A percentile compares a stretch with the other conserved stretches of the same genome.
Conservation (phyloP, 1,284 basidiomycete species). For the Paramarasmius palmivorus region DNA sequence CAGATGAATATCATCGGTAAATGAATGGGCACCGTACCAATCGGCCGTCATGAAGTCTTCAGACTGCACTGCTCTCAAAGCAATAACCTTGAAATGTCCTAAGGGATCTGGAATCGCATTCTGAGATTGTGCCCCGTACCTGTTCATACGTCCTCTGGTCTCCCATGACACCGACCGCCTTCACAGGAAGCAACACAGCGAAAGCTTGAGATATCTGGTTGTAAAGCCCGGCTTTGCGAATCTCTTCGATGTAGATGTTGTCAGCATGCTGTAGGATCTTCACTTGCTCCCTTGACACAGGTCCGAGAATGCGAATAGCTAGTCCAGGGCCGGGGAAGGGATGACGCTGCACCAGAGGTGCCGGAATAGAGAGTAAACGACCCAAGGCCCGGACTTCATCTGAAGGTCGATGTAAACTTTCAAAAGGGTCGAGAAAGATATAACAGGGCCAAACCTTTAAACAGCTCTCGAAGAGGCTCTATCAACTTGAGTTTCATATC, state of each 20-base stretch:
- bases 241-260: slow-evolving; percentile 97
- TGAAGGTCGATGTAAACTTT: slow-evolving; percentile 29
- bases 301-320: slow-evolving; percentile 97
- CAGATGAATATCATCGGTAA: neutral
- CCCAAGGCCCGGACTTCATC: slow-evolving; percentile 97
- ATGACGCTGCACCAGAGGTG: slow-evolving; percentile 92
- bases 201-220: slow-evolving; percentile 97
- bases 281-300: slow-evolving; percentile 92
- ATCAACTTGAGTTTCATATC: slow-evolving; percentile 99
- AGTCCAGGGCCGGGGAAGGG: slow-evolving; percentile 99
- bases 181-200: slow-evolving; percentile 94
- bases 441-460: slow-evolving; percentile 75
- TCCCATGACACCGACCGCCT: slow-evolving; percentile 97
- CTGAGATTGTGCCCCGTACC: slow-evolving; percentile 39
- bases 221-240: slow-evolving; percentile 90
- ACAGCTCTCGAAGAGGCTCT: slow-evolving; percentile 95
- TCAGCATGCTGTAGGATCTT: slow-evolving; percentile 94
- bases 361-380: slow-evolving; percentile 88
- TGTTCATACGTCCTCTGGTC: slow-evolving; percentile 98
- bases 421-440: slow-evolving; percentile 4
- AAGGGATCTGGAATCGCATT: neutral
- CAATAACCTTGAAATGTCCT: slow-evolving; percentile 63
- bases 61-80: slow-evolving; percentile 87
- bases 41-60: slow-evolving; percentile 99
- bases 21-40: slow-evolving; percentile 55